Evolutionary conservation across 495 filamentous ascomycete genomes (phyloP).

Genomic region (Annulohypoxylon moriforme): DNA sequence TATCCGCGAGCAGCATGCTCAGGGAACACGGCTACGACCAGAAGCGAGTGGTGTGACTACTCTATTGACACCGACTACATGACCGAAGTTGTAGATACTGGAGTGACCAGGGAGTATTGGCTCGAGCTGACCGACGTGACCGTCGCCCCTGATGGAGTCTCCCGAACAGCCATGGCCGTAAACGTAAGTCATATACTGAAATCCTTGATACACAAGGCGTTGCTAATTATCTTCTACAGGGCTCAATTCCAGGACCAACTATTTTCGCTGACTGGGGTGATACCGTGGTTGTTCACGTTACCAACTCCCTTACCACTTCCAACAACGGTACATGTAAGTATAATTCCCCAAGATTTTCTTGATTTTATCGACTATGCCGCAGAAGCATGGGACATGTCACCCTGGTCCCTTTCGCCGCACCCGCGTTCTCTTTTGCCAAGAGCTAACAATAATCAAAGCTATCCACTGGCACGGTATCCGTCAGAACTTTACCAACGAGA

Average conservation of each 20-base stretch:
- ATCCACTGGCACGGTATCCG: slow-evolving; percentile 68
- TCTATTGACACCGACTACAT: slow-evolving; percentile 68
- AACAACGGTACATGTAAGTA: slow-evolving; percentile 41
- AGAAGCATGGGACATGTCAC: not conserved
- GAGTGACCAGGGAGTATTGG: slow-evolving; percentile 59
- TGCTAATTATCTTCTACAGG: slow-evolving; percentile 28
- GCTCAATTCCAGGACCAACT: slow-evolving; percentile 56
- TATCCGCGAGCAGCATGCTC: slow-evolving; percentile 48
- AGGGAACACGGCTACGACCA: slow-evolving; percentile 55
- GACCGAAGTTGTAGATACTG: slow-evolving; percentile 58
- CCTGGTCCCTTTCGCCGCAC: not conserved
- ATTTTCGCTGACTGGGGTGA: slow-evolving; percentile 61
- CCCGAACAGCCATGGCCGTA: slow-evolving; percentile 53
- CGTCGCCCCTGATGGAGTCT: slow-evolving; percentile 62
- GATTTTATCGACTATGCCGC: not conserved
- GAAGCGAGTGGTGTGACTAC: slow-evolving; percentile 53
- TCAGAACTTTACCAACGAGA: slow-evolving; percentile 50
- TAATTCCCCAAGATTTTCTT: not conserved
- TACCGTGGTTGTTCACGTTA: slow-evolving; percentile 49
- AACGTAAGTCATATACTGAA: slow-evolving; percentile 46
- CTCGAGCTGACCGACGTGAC: slow-evolving; percentile 58
- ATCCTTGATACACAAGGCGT: not conserved
- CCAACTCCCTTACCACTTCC: slow-evolving; percentile 34
- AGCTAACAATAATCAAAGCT: slow-evolving; percentile 18
- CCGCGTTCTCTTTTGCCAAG: not conserved